Percentiles rank a stretch among this genome's conserved stretches.
Evolutionary conservation across 305 asterid genomes (phyloP).

Genomic region (Plantago coronopus): DNA sequence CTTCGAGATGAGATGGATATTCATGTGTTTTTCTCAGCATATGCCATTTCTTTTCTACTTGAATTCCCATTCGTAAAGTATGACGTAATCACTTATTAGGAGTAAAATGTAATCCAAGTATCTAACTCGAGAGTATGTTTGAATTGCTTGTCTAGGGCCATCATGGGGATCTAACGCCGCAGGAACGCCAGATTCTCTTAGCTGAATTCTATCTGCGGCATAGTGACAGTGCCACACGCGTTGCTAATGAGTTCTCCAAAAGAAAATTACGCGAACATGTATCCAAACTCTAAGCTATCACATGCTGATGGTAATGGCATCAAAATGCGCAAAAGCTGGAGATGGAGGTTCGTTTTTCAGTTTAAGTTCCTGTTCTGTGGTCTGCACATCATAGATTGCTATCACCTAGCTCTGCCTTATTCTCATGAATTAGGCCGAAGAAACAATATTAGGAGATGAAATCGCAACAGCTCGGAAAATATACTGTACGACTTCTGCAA

Average conservation of each 20-base stretch:
- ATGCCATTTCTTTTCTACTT: neutral
- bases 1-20: slow-evolving; percentile 11
- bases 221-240: slow-evolving; percentile 48
- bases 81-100: neutral
- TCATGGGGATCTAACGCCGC: slow-evolving; percentile 73
- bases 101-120: neutral
- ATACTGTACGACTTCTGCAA: neutral
- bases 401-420: neutral
- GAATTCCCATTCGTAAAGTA: neutral
- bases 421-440: neutral
- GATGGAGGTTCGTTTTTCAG: neutral
- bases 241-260: slow-evolving; percentile 61
- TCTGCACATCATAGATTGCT: neutral
- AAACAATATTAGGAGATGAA: neutral
- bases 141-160: slow-evolving; percentile 45
- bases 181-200: slow-evolving; percentile 68
- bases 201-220: slow-evolving; percentile 92
- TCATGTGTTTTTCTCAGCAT: neutral
- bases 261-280: slow-evolving; percentile 37
- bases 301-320: neutral
- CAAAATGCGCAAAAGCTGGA: neutral
- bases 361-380: neutral
- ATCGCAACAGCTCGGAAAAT: neutral
- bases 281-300: slow-evolving; percentile 40
- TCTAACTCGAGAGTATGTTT: neutral